These are phyloP conservation scores for Arxiozyma bovina DNA, from an alignment of 1,139 yeast species.

Conservation along the genomic window DNA sequence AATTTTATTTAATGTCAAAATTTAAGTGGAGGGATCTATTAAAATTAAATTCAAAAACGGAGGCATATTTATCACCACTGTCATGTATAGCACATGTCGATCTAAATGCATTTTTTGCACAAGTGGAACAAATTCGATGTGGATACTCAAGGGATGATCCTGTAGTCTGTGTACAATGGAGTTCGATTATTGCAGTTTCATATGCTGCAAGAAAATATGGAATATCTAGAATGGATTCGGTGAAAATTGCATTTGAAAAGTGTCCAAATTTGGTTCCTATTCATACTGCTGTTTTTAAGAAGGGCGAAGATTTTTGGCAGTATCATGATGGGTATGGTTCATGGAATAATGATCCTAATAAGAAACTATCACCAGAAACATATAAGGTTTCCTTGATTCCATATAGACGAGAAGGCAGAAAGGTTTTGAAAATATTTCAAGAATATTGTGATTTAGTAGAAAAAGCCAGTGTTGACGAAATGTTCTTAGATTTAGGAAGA, in stretches of 20 bases:
- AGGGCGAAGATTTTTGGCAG: constrained; percentile 79
- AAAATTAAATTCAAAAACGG: constrained; percentile 38
- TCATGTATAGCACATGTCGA: constrained; percentile 80
- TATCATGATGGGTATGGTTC: constrained; percentile 42
- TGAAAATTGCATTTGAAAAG: constrained; percentile 57
- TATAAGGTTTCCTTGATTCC: constrained; percentile 90
- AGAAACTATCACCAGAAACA: constrained; percentile 37
- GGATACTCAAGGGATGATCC: constrained; percentile 62
- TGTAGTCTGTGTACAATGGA: constrained; percentile 93
- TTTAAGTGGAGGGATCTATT: constrained; percentile 43
- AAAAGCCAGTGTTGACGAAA: constrained; percentile 94
- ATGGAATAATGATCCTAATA: constrained; percentile 27
- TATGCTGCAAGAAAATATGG: constrained; percentile 85
- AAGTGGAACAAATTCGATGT: constrained; percentile 75
- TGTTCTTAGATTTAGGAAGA: constrained; percentile 73
- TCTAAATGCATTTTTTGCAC: constrained; percentile 92
- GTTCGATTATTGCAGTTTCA: constrained; percentile 76
- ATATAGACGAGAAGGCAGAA: constrained; percentile 77
- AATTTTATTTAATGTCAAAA: constrained; percentile 25
- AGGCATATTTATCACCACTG: constrained; percentile 56
- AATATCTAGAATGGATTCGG: constrained; percentile 64
- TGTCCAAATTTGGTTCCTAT: constrained; percentile 72
- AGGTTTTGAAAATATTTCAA: constrained; percentile 57
- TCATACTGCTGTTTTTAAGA: constrained; percentile 89
- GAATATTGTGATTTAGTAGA: constrained; percentile 58